phyloP scores from a whole-genome alignment of 208 protist species.

The Leishmania lainsoni region DNA sequence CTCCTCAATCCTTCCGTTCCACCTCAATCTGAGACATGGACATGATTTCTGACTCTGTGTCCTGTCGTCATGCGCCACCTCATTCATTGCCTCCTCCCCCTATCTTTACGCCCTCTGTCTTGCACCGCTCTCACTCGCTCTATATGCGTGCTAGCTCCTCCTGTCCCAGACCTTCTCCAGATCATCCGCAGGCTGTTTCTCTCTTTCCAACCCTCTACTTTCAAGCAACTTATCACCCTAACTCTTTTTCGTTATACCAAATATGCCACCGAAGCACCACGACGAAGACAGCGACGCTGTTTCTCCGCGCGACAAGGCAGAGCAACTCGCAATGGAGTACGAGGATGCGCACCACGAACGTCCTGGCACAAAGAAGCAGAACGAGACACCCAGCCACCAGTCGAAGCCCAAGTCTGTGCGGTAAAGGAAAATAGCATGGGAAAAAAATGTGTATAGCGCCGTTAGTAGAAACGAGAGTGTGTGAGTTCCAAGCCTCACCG shows the following conservation, averaged over 20 bases:
- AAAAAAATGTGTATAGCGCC: background rate
- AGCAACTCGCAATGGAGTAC: slow-evolving; percentile 67
- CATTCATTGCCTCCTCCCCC: background rate
- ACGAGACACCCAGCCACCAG: slow-evolving; percentile 73
- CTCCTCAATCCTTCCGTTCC: background rate
- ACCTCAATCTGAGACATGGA: background rate
- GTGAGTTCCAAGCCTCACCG: background rate
- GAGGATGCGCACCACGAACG: slow-evolving; percentile 85
- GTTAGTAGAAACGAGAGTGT: background rate
- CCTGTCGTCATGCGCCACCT: background rate
- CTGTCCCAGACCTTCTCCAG: background rate
- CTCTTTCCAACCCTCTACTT: slow-evolving; percentile 4
- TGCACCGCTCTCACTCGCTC: background rate
- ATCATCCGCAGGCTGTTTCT: background rate
- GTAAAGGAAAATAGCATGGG: slow-evolving; percentile 19
- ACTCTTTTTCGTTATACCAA: background rate
- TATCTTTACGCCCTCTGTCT: background rate
- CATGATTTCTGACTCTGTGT: background rate
- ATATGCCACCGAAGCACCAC: slow-evolving; percentile 51
- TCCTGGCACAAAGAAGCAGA: slow-evolving; percentile 64
- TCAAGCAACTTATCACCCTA: background rate
- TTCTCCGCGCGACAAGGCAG: slow-evolving; percentile 77
- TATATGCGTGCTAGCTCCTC: background rate
- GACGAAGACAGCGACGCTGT: slow-evolving; percentile 63
- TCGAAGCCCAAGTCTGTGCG: slow-evolving; percentile 86